Percentiles rank a stretch among this genome's conserved stretches.
Conservation (phyloP, 2,329 filamentous ascomycete species). For the Cercospora nicotianae region DNA sequence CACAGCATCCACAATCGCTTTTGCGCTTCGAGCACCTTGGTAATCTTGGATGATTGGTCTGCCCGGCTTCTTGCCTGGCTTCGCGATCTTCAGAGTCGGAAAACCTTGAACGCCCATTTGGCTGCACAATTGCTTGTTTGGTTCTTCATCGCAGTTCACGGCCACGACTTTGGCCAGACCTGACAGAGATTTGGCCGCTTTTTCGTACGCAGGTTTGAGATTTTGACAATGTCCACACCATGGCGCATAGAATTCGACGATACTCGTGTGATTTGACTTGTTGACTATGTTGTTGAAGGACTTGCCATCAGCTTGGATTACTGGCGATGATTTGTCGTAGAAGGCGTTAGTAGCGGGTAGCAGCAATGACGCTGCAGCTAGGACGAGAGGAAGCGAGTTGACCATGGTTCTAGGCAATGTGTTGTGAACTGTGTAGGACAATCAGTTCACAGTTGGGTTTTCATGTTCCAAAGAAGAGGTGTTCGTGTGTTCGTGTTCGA, state of each 20-base stretch:
- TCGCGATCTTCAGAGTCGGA: slow-evolving; percentile 91
- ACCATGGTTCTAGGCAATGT: slow-evolving; percentile 19
- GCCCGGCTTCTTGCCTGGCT: slow-evolving; percentile 76
- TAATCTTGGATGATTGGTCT: slow-evolving; percentile 89
- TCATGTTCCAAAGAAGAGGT: background rate
- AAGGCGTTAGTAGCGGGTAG: slow-evolving; percentile 68
- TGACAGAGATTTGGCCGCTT: slow-evolving; percentile 83
- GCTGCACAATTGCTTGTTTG: slow-evolving; percentile 85
- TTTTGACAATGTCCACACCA: slow-evolving; percentile 98
- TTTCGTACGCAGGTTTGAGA: slow-evolving; percentile 93
- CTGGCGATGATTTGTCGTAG: slow-evolving; percentile 83
- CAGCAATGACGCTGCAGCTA: slow-evolving; percentile 64
- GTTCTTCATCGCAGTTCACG: slow-evolving; percentile 90
- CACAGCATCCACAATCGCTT: slow-evolving; percentile 82
- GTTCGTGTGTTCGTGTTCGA: background rate
- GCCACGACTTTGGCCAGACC: slow-evolving; percentile 93
- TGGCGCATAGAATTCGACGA: slow-evolving; percentile 77
- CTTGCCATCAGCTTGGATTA: slow-evolving; percentile 76
- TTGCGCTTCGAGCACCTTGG: slow-evolving; percentile 77
- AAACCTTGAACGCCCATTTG: slow-evolving; percentile 88
- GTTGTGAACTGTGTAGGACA: background rate
- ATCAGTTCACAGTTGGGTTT: background rate
- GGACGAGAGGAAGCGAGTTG: slow-evolving; percentile 45
- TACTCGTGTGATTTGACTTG: slow-evolving; percentile 76
- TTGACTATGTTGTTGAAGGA: slow-evolving; percentile 81